Conservation (phyloP, 2,329 filamentous ascomycete genomes). For the Myriosclerotinia curreyana region DNA sequence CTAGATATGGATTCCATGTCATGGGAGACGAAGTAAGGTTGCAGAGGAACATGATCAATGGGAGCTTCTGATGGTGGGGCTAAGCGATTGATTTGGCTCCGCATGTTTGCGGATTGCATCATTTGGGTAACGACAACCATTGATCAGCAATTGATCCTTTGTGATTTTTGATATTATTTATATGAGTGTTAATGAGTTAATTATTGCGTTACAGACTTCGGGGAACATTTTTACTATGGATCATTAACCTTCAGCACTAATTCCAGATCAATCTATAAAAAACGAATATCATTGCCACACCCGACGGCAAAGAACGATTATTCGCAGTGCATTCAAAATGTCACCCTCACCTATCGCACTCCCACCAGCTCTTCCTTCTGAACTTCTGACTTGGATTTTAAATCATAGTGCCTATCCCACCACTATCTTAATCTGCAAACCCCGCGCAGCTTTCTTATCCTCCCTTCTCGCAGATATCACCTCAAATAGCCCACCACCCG, state of each 20-base stretch:
- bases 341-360: constrained; percentile 45
- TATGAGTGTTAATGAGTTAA: background rate
- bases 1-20: constrained; percentile 92
- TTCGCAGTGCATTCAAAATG: constrained; percentile 24
- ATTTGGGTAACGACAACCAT: constrained; percentile 14
- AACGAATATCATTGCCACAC: background rate
- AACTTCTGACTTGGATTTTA: constrained; percentile 65
- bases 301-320: background rate
- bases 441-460: constrained; percentile 61
- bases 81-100: constrained; percentile 30
- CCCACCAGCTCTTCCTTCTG: constrained; percentile 52
- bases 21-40: constrained; percentile 42
- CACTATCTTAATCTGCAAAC: constrained; percentile 68
- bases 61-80: constrained; percentile 32
- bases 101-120: constrained; percentile 20
- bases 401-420: constrained; percentile 54
- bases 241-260: constrained; percentile 36
- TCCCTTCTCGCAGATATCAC: constrained; percentile 52
- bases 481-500: constrained; percentile 18
- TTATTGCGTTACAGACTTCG: background rate
- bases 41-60: constrained; percentile 29
- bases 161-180: background rate
- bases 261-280: constrained; percentile 13
- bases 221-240: constrained; percentile 8
- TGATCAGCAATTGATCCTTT: background rate